These are phyloP conservation scores for Stephanodiscus triporus DNA, from an alignment of 108 stramenopile genomes.

Conservation along the genomic window DNA sequence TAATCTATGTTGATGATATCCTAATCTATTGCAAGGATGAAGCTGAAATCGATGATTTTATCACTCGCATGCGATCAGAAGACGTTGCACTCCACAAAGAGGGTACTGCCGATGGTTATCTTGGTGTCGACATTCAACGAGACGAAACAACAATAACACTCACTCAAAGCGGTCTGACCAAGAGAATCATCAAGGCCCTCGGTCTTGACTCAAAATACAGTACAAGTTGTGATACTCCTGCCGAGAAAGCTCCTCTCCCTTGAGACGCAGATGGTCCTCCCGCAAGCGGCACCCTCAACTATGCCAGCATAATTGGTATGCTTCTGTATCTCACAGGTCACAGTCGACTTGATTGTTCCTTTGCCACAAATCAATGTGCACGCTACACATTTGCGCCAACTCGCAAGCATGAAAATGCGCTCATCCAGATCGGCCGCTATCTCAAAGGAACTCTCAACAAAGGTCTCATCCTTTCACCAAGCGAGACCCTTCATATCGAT, in stretches of 20 bases:
- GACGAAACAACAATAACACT: not conserved
- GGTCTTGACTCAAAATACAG: constrained; percentile 23
- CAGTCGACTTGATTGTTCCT: constrained; percentile 30
- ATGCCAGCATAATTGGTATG: not conserved
- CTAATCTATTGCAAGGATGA: constrained; percentile 14
- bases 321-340: constrained; percentile 10
- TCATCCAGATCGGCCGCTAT: constrained; percentile 38
- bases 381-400: constrained; percentile 18
- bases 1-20: no score
- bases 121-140: no score
- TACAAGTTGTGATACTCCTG: not conserved
- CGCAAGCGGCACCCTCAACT: constrained; percentile 4
- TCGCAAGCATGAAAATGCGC: constrained; percentile 23
- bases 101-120: no score
- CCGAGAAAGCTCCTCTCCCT: constrained; percentile 1
- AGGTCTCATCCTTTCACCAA: constrained; percentile 39
- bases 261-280: not conserved
- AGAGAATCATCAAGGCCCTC: constrained; percentile 51
- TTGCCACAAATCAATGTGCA: constrained; percentile 41
- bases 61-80: not conserved
- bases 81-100: not conserved
- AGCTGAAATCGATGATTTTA: not conserved
- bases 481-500: constrained; percentile 28
- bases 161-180: constrained; percentile 58
- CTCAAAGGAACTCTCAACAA: constrained; percentile 36